These are phyloP conservation scores for Fusarium irregulare DNA, from an alignment of 2,329 filamentous ascomycete genomes.

Conservation along the genomic window DNA sequence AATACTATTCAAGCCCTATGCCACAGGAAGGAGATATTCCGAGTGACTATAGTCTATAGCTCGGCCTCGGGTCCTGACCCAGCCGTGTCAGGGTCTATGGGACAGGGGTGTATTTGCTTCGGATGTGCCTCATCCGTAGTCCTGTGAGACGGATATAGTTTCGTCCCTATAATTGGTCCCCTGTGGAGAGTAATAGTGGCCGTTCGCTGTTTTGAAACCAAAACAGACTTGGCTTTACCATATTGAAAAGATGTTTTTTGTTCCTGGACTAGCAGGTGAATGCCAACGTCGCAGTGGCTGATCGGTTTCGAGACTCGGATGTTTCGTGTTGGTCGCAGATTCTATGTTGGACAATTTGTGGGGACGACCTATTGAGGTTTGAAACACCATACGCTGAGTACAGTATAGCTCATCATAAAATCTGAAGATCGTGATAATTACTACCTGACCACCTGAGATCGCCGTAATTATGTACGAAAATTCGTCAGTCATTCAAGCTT, in stretches of 20 bases:
- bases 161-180: slow-evolving; percentile 22
- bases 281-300: neutral
- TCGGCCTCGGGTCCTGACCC: slow-evolving; percentile 23
- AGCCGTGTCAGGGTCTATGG: slow-evolving; percentile 20
- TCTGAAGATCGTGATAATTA: neutral
- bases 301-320: slow-evolving; percentile 8
- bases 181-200: neutral
- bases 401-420: neutral
- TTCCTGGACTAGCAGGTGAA: neutral
- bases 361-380: neutral
- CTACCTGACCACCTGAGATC: too few relatives aligned
- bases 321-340: slow-evolving; percentile 39
- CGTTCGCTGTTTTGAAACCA: slow-evolving; percentile 20
- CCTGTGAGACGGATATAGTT: slow-evolving; percentile 39
- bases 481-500: neutral
- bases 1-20: slow-evolving; percentile 14
- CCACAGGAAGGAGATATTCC: slow-evolving; percentile 3
- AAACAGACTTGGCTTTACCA: neutral
- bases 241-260: neutral
- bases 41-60: slow-evolving; percentile 5
- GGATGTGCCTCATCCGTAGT: slow-evolving; percentile 42
- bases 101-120: slow-evolving; percentile 26
- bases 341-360: neutral
- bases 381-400: neutral
- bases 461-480: too few relatives aligned